Evolutionary conservation across 345 rosid species (phyloP).

Genomic region (Aegle marmelos): DNA sequence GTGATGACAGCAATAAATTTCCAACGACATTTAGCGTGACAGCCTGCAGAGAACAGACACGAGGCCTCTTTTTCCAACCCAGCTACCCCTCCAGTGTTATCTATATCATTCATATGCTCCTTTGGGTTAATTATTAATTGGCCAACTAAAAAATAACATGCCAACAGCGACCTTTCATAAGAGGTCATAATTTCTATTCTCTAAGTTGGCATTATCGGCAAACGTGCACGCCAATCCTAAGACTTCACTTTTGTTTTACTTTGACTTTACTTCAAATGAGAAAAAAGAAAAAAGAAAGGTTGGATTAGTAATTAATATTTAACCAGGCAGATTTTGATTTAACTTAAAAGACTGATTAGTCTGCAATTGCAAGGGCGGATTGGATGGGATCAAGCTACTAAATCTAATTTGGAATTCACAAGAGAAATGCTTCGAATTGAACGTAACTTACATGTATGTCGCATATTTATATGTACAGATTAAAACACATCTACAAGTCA

Average conservation of each 20-base stretch:
- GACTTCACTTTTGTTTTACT: neutral
- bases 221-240: too few species aligned
- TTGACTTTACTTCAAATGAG: slow-evolving; percentile 13
- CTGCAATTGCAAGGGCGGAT: neutral
- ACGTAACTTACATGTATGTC: neutral
- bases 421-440: neutral
- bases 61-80: neutral
- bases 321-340: neutral
- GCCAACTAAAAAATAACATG: neutral
- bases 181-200: slow-evolving; percentile 5
- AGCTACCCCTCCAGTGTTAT: neutral
- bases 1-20: neutral
- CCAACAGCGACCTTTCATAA: neutral
- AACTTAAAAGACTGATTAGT: too few species aligned
- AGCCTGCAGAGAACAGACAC: neutral
- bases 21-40: slow-evolving; percentile 5
- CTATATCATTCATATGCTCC: neutral
- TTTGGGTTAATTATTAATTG: neutral
- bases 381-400: neutral
- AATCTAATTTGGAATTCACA: neutral
- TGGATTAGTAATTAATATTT: neutral
- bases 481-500: too few species aligned
- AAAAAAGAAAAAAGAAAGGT: too few species aligned
- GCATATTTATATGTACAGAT: neutral
- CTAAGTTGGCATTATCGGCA: neutral